Evolutionary conservation across 805 yeast species (phyloP).

Genomic region (Candida ponderosae): DNA sequence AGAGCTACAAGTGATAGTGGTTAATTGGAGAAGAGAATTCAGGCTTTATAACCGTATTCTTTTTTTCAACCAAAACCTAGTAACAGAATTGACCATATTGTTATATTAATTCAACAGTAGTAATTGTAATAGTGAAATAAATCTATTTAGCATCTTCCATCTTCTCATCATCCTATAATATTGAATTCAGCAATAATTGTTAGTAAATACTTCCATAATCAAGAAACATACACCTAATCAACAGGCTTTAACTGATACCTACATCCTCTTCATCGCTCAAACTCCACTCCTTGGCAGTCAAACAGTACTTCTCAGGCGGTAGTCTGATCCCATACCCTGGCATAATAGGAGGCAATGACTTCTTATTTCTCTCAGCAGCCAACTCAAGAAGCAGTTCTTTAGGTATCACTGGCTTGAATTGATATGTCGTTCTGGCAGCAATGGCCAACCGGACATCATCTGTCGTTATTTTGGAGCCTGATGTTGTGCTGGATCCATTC

Average conservation of each 20-base stretch:
- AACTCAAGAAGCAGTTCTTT: conserved; percentile 84
- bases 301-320: conserved; percentile 96
- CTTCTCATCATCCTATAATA: conserved; percentile 10
- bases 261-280: conserved; percentile 35
- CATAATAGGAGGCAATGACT: conserved; percentile 84
- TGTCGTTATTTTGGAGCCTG: conserved; percentile 53
- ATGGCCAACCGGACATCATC: conserved; percentile 92
- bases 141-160: conserved; percentile 12
- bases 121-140: too few relatives aligned
- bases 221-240: too few relatives aligned
- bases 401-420: conserved; percentile 93
- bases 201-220: too few relatives aligned
- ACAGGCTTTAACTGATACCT: conserved; percentile 1
- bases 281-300: conserved; percentile 77
- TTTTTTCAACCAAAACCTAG: too few relatives aligned
- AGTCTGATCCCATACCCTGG: conserved; percentile 87
- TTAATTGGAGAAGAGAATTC: too few relatives aligned
- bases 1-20: too few relatives aligned
- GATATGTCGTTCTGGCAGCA: conserved; percentile 90
- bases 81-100: too few relatives aligned
- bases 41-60: too few relatives aligned
- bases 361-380: conserved; percentile 87
- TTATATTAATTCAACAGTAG: too few relatives aligned
- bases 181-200: neutral
- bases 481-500: conserved; percentile 30